These are phyloP conservation scores for Amanita molliuscula DNA, from an alignment of 768 basidiomycete genomes.

Conservation along the genomic window DNA sequence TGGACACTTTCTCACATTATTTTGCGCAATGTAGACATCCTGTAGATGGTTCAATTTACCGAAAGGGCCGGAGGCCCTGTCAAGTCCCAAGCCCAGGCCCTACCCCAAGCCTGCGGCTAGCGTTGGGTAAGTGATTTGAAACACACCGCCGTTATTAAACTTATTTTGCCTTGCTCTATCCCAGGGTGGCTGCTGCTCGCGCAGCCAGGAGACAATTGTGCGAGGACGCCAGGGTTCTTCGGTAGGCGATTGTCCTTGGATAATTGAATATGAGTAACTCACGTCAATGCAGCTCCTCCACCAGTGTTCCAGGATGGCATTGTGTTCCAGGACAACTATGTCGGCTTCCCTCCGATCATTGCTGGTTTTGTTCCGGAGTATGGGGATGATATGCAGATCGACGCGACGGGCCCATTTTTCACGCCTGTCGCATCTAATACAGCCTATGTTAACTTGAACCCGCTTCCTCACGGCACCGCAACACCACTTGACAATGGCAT, in stretches of 20 bases:
- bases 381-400: neutral
- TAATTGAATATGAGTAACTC: neutral
- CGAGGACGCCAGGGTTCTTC: neutral
- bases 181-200: neutral
- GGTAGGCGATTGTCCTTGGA: neutral
- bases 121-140: neutral
- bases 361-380: neutral
- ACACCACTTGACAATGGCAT: too few species aligned
- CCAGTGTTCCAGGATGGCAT: neutral
- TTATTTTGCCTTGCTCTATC: neutral
- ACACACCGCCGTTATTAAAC: neutral
- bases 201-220: neutral
- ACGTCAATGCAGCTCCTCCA: too few species aligned
- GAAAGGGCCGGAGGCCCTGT: neutral
- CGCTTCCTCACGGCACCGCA: too few species aligned
- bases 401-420: neutral
- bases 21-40: too few species aligned
- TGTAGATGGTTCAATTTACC: neutral
- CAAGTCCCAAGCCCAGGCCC: neutral
- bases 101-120: neutral
- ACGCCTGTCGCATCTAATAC: too few species aligned
- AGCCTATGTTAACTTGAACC: too few species aligned
- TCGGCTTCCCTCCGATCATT: neutral
- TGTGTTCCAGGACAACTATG: neutral
- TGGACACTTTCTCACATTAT: too few species aligned